phyloP scores from a whole-genome alignment of 495 filamentous ascomycete genomes.

The Talaromyces liani region DNA sequence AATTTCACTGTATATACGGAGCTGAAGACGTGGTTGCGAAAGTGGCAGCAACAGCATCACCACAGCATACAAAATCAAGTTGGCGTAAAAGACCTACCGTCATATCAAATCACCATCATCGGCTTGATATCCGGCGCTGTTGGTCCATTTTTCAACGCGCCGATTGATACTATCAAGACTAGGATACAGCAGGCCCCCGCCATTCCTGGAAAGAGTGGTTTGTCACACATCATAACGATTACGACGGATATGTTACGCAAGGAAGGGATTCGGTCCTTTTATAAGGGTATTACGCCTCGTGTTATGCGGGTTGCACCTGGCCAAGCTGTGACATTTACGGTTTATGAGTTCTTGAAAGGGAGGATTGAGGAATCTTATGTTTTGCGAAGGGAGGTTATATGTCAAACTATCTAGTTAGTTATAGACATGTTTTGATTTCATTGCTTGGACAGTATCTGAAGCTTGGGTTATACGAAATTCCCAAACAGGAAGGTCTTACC shows the following conservation, averaged over 20 bases:
- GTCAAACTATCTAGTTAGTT: neutral
- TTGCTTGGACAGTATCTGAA: neutral
- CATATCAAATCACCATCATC: neutral
- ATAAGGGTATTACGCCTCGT: conserved; percentile 92
- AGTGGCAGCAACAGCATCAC: neutral
- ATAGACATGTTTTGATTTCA: neutral
- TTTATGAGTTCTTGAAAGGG: conserved; percentile 89
- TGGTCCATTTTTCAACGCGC: neutral
- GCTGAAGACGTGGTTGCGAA: neutral
- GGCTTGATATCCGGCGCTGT: neutral
- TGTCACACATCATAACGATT: too few species aligned
- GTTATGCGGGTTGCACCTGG: conserved; percentile 97
- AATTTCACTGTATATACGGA: neutral
- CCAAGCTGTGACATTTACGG: conserved; percentile 95
- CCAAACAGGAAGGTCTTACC: neutral
- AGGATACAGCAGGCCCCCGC: neutral
- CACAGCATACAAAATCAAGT: neutral
- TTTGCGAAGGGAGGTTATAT: neutral
- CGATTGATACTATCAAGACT: neutral
- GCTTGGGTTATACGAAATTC: neutral
- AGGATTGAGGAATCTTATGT: conserved; percentile 43
- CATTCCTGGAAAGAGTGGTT: neutral
- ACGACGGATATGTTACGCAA: too few species aligned
- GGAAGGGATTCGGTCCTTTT: conserved; percentile 88
- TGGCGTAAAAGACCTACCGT: neutral